phyloP scores from a whole-genome alignment of 257 asterid species.

The Solanum neorickii region DNA sequence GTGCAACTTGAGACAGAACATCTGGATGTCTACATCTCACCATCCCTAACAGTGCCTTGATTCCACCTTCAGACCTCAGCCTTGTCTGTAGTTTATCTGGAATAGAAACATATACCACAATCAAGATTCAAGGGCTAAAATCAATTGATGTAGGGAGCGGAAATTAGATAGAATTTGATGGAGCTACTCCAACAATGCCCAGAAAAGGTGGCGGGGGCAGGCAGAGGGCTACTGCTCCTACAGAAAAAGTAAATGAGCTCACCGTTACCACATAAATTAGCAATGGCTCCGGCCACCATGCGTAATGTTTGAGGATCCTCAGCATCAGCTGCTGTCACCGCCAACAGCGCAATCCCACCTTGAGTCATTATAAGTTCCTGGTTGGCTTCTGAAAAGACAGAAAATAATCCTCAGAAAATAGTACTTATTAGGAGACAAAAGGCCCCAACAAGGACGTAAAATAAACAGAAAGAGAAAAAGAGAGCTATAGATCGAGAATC shows the following conservation, averaged over 20 bases:
- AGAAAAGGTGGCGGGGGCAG: neutral
- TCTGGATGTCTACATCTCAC: slow-evolving; percentile 95
- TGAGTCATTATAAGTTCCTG: slow-evolving; percentile 97
- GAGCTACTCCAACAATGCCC: neutral
- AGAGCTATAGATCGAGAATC: neutral
- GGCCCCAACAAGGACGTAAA: neutral
- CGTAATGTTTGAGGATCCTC: slow-evolving; percentile 98
- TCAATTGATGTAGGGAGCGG: neutral
- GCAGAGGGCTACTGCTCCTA: neutral
- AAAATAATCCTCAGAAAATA: neutral
- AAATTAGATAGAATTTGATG: neutral
- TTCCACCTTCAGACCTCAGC: slow-evolving; percentile 95
- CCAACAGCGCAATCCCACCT: slow-evolving; percentile 78
- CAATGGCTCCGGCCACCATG: slow-evolving; percentile 99
- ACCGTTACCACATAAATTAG: slow-evolving; percentile 98
- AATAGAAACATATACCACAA: neutral
- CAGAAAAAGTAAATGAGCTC: slow-evolving; percentile 8
- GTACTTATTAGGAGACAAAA: neutral
- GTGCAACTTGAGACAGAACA: slow-evolving; percentile 93
- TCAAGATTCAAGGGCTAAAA: neutral
- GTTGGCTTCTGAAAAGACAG: slow-evolving; percentile 55
- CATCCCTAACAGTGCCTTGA: slow-evolving; percentile 94
- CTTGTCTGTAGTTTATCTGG: slow-evolving; percentile 88
- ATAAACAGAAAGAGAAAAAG: neutral
- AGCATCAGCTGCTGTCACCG: slow-evolving; percentile 87